phyloP scores from a whole-genome alignment of 2,329 filamentous ascomycete genomes.

The Xylogone sp. region DNA sequence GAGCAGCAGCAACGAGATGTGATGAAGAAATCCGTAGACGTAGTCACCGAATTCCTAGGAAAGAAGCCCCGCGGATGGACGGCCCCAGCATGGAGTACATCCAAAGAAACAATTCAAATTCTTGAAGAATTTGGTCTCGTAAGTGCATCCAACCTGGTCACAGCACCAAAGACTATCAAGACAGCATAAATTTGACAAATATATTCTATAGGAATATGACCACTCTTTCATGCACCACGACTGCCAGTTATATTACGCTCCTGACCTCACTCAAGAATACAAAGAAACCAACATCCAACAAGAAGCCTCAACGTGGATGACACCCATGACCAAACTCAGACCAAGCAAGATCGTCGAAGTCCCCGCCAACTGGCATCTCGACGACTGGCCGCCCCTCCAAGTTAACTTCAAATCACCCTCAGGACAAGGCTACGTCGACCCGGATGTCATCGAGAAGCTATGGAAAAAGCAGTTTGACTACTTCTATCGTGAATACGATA shows the following conservation, averaged over 20 bases:
- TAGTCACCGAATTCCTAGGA: constrained; percentile 39
- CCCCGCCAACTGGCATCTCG: constrained; percentile 42
- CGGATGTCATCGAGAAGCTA: constrained; percentile 34
- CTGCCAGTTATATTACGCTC: constrained; percentile 35
- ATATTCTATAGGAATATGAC: constrained; percentile 32
- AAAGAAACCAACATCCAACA: constrained; percentile 13
- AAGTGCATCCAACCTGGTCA: not conserved
- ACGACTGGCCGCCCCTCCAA: constrained; percentile 43
- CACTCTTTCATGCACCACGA: constrained; percentile 47
- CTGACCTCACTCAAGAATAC: constrained; percentile 13
- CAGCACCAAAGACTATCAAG: not conserved
- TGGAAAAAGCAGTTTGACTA: constrained; percentile 45
- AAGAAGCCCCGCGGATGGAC: constrained; percentile 45
- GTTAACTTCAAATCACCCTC: constrained; percentile 21
- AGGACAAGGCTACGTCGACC: constrained; percentile 38
- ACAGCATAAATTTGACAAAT: not conserved
- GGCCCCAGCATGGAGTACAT: constrained; percentile 46
- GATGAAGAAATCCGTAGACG: constrained; percentile 40
- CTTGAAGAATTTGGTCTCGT: constrained; percentile 37
- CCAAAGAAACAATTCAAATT: constrained; percentile 41
- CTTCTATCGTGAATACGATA: constrained; percentile 39
- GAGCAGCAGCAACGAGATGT: constrained; percentile 46
- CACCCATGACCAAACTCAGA: not conserved
- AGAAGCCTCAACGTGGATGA: constrained; percentile 10
- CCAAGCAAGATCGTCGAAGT: constrained; percentile 36